Percentiles rank a stretch among this genome's conserved stretches.
Conservation (phyloP, 805 yeast genomes). For the Candida dajiaensis region DNA sequence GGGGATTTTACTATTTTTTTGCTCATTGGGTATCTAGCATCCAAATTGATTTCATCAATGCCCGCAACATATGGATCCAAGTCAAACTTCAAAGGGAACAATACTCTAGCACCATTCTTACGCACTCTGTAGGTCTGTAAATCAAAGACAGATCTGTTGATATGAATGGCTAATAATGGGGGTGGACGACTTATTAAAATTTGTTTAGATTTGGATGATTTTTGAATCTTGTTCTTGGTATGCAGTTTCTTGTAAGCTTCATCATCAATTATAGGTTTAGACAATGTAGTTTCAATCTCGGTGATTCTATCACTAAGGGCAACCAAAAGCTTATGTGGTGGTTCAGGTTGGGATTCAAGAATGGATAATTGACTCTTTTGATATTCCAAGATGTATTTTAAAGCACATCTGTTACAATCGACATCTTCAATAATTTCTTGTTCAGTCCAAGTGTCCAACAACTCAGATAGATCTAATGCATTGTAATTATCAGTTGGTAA, state of each 20-base stretch:
- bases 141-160: conserved; percentile 91
- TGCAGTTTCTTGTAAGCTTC: conserved; percentile 69
- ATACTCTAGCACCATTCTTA: conserved; percentile 79
- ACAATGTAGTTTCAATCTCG: conserved; percentile 47
- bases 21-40: conserved; percentile 73
- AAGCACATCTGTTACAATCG: conserved; percentile 89
- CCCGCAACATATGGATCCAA: conserved; percentile 65
- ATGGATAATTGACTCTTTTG: conserved; percentile 33
- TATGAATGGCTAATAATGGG: conserved; percentile 75
- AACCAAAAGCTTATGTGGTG: conserved; percentile 24
- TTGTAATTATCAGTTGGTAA: conserved; percentile 47
- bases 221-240: conserved; percentile 66
- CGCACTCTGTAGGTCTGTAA: conserved; percentile 76
- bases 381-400: conserved; percentile 52
- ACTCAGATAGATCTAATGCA: conserved; percentile 40
- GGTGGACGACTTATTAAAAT: conserved; percentile 77
- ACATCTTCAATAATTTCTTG: conserved; percentile 91
- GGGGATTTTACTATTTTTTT: conserved; percentile 29
- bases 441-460: conserved; percentile 60
- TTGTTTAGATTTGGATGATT: conserved; percentile 80
- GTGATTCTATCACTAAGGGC: conserved; percentile 40
- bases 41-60: conserved; percentile 64
- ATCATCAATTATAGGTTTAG: conserved; percentile 69
- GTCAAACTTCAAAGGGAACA: conserved; percentile 66
- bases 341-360: conserved; percentile 16